Percentiles rank a stretch among this genome's conserved stretches.
Evolutionary conservation across 306 rosid genomes (phyloP).

Genomic region (Vigna unguiculata): DNA sequence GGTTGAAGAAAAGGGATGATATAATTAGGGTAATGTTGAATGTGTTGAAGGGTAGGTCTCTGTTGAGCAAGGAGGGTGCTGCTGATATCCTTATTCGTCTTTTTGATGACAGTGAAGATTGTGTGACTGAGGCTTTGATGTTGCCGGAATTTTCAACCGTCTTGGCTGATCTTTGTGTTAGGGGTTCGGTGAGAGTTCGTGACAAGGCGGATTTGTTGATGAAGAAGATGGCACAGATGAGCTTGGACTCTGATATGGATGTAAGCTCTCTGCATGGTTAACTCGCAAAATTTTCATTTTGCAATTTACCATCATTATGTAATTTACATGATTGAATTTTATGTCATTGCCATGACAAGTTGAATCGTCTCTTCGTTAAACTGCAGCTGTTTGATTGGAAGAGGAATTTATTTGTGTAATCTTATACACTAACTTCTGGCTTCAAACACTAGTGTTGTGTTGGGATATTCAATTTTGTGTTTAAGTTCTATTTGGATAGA

Average conservation of each 20-base stretch:
- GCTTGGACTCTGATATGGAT: slow-evolving; percentile 47
- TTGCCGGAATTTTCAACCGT: slow-evolving; percentile 57
- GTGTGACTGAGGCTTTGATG: slow-evolving; percentile 60
- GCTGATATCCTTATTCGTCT: slow-evolving; percentile 73
- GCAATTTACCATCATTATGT: too few species aligned
- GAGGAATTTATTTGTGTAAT: too few species aligned
- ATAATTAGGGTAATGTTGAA: slow-evolving; percentile 57
- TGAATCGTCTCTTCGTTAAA: too few species aligned
- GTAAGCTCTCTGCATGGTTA: slow-evolving; percentile 34
- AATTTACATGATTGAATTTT: too few species aligned
- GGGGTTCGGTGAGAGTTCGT: slow-evolving; percentile 72
- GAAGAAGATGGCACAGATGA: slow-evolving; percentile 60
- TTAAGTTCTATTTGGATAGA: too few species aligned
- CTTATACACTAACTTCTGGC: too few species aligned
- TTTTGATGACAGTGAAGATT: slow-evolving; percentile 71
- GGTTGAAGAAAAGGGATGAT: slow-evolving; percentile 52
- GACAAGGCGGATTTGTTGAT: slow-evolving; percentile 71
- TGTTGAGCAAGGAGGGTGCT: slow-evolving; percentile 85
- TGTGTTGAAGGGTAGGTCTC: slow-evolving; percentile 72
- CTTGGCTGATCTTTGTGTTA: slow-evolving; percentile 74
- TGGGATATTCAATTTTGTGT: too few species aligned
- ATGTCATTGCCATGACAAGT: too few species aligned
- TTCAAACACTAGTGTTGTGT: too few species aligned
- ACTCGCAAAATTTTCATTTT: neutral
- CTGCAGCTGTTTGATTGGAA: too few species aligned